These are phyloP conservation scores for Hypocrella siamensis DNA, from an alignment of 2,329 filamentous ascomycete species.

Conservation along the genomic window DNA sequence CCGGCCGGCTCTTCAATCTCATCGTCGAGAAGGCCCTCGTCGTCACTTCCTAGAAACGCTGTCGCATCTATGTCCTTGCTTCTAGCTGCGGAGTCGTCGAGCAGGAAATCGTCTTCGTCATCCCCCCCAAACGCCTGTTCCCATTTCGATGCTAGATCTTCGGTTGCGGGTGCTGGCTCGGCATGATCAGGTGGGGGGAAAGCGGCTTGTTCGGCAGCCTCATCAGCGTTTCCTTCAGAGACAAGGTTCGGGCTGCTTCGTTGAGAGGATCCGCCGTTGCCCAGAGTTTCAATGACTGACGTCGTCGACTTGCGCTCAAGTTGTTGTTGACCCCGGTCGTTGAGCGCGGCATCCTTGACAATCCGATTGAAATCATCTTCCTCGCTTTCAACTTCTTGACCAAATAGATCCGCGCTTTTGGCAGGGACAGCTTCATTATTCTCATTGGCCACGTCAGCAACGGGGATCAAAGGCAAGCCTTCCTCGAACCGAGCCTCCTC, in stretches of 20 bases:
- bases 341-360: conserved; percentile 13
- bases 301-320: conserved; percentile 53
- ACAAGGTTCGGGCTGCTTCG: conserved; percentile 17
- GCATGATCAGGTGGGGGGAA: conserved; percentile 1
- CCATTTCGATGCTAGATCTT: conserved; percentile 70
- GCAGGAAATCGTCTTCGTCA: conserved; percentile 49
- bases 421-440: conserved; percentile 8
- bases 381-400: conserved; percentile 32
- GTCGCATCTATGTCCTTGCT: conserved; percentile 39
- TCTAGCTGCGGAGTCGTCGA: conserved; percentile 36
- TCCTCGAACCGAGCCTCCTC: conserved; percentile 51
- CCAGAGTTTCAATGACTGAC: conserved; percentile 39
- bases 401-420: conserved; percentile 18
- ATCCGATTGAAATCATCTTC: conserved; percentile 49
- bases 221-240: conserved; percentile 10
- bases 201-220: conserved; percentile 6
- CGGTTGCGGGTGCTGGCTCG: conserved; percentile 18
- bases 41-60: conserved; percentile 65
- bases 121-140: conserved; percentile 66
- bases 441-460: conserved; percentile 7
- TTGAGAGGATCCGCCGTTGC: conserved; percentile 20
- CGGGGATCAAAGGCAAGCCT: conserved; percentile 46
- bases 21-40: conserved; percentile 63
- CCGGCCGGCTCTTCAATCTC: conserved; percentile 37
- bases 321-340: conserved; percentile 6